These are phyloP conservation scores for Nothophaeocryptopus gaeumannii DNA, from an alignment of 2,329 filamentous ascomycete species.

Conservation along the genomic window DNA sequence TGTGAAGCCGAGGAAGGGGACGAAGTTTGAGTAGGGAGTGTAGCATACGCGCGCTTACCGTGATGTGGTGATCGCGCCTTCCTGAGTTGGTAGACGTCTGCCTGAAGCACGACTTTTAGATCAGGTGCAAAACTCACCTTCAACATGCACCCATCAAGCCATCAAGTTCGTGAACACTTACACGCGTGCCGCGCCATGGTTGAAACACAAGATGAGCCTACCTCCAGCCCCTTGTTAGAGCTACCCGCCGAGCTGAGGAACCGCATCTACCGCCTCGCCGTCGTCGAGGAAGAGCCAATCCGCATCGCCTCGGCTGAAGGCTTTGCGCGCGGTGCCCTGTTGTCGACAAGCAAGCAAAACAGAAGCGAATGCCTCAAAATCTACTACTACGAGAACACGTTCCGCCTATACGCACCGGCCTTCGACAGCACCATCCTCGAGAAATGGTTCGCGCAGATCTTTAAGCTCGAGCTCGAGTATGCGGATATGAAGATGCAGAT, in stretches of 20 bases:
- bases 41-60: no score
- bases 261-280: conserved; percentile 15
- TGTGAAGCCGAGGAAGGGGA: neutral
- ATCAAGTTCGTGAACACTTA: no score
- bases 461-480: neutral
- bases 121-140: no score
- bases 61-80: no score
- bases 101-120: no score
- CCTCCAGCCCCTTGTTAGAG: no score
- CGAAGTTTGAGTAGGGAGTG: neutral
- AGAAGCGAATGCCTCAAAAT: conserved; percentile 8
- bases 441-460: neutral
- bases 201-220: no score
- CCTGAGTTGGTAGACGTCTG: no score
- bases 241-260: conserved; percentile 22
- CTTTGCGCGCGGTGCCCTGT: neutral
- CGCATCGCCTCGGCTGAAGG: neutral
- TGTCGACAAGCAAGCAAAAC: neutral
- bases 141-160: no score
- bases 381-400: conserved; percentile 12
- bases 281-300: no score
- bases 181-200: no score
- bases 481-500: neutral
- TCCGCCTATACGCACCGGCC: conserved; percentile 2
- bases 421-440: neutral